These are phyloP conservation scores for Aspergillus puulaauensis DNA, from an alignment of 2,329 filamentous ascomycete species.

Conservation along the genomic window DNA sequence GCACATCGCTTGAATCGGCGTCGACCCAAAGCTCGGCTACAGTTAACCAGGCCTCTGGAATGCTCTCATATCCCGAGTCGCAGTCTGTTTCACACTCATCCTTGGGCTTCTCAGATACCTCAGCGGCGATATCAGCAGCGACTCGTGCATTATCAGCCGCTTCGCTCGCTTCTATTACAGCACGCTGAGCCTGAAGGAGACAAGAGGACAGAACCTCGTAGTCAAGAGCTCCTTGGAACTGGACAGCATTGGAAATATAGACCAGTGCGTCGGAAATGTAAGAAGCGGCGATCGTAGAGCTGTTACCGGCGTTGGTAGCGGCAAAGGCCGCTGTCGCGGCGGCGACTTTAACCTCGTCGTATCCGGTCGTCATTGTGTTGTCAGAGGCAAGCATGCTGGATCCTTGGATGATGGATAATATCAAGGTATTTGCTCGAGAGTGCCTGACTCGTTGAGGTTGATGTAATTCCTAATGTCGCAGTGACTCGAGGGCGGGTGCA, in stretches of 20 bases:
- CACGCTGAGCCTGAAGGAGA: neutral
- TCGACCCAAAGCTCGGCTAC: neutral
- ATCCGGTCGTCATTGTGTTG: neutral
- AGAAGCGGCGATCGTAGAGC: neutral
- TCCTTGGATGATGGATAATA: neutral
- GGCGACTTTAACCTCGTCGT: neutral
- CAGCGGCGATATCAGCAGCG: neutral
- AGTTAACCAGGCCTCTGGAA: neutral
- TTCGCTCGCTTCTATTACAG: neutral
- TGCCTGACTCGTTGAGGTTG: neutral
- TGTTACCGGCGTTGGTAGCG: neutral
- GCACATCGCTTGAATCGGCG: neutral
- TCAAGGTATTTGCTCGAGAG: neutral
- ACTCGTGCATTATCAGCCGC: neutral
- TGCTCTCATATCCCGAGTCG: neutral
- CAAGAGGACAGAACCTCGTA: neutral
- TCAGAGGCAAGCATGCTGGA: neutral
- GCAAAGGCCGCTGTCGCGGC: neutral
- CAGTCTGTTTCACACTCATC: neutral
- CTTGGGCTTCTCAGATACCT: neutral
- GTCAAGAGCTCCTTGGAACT: neutral
- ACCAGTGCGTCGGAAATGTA: neutral
- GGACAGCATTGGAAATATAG: neutral
- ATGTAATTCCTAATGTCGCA: neutral
- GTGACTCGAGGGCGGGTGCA: neutral